Percentiles rank a stretch among this genome's conserved stretches.
Evolutionary conservation across 192 early-diverging fungal species (phyloP).

Genomic region (Coemansia erecta): DNA sequence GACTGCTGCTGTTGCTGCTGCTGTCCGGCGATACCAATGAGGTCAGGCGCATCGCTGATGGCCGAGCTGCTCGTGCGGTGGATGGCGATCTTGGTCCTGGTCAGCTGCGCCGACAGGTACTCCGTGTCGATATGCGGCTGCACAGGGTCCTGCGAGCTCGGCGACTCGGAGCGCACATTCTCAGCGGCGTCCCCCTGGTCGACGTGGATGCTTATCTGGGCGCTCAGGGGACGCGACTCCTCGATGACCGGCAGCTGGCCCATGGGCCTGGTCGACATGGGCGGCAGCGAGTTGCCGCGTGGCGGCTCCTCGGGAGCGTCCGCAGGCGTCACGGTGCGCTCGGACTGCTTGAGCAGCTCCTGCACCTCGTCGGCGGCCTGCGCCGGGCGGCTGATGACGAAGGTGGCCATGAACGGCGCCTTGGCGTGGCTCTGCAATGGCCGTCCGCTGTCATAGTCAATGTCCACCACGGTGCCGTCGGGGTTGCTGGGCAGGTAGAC

Average conservation of each 20-base stretch:
- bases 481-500: slow-evolving; percentile 98
- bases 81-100: slow-evolving; percentile 23
- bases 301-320: not conserved
- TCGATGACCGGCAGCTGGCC: slow-evolving; percentile 13
- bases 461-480: slow-evolving; percentile 90
- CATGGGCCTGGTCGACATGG: not conserved
- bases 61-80: slow-evolving; percentile 31
- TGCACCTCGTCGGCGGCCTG: slow-evolving; percentile 60
- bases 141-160: not conserved
- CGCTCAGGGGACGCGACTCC: slow-evolving; percentile 10
- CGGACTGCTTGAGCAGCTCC: slow-evolving; percentile 47
- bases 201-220: slow-evolving; percentile 9
- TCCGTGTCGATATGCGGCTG: slow-evolving; percentile 18
- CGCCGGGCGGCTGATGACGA: slow-evolving; percentile 71
- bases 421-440: slow-evolving; percentile 98
- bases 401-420: slow-evolving; percentile 99
- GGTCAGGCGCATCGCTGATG: slow-evolving; percentile 49
- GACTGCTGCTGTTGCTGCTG: slow-evolving; percentile 7
- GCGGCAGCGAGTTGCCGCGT: not conserved
- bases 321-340: slow-evolving; percentile 43
- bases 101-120: slow-evolving; percentile 31
- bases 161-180: not conserved
- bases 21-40: slow-evolving; percentile 36
- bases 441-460: slow-evolving; percentile 90
- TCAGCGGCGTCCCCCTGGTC: not conserved